A percentile compares a stretch with the other conserved stretches of the same genome.
Conservation (phyloP, 2,329 filamentous ascomycete species). For the Raffaelea ambrosiae region DNA sequence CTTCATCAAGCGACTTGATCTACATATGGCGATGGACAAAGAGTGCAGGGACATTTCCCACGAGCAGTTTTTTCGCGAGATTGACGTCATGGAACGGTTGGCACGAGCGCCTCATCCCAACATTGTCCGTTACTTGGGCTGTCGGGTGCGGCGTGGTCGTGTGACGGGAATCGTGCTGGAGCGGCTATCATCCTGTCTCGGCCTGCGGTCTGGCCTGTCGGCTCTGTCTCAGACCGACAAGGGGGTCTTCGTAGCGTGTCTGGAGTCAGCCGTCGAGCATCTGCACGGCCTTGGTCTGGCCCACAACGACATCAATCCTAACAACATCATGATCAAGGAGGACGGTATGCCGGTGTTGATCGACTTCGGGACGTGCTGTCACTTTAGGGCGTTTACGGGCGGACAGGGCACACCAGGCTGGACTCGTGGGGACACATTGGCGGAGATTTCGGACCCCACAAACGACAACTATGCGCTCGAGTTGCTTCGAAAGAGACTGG, state of each 20-base stretch:
- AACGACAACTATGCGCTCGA: background rate
- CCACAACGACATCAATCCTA: constrained; percentile 14
- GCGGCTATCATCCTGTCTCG: too few species aligned
- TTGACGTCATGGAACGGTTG: background rate
- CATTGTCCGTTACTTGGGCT: constrained; percentile 3
- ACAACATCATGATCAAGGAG: constrained; percentile 2
- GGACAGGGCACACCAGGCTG: too few species aligned
- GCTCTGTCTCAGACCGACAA: background rate
- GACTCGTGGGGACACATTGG: too few species aligned
- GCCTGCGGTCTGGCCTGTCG: too few species aligned
- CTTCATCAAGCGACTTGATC: too few species aligned
- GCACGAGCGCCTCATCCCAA: background rate
- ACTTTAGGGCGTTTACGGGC: too few species aligned
- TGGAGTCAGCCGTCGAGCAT: constrained; percentile 7
- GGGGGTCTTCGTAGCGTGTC: background rate
- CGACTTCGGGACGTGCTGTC: constrained; percentile 5
- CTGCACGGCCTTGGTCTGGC: constrained; percentile 10
- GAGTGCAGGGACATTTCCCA: too few species aligned
- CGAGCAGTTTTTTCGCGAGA: background rate
- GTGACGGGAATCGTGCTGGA: constrained; percentile 2
- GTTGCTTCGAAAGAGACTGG: background rate
- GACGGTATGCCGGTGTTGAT: constrained; percentile 7
- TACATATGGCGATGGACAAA: too few species aligned
- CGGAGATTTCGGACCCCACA: too few species aligned
- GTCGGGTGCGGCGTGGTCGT: background rate